These are phyloP conservation scores for Aspergillus wentii DNA, from an alignment of 495 filamentous ascomycete genomes.

Conservation along the genomic window DNA sequence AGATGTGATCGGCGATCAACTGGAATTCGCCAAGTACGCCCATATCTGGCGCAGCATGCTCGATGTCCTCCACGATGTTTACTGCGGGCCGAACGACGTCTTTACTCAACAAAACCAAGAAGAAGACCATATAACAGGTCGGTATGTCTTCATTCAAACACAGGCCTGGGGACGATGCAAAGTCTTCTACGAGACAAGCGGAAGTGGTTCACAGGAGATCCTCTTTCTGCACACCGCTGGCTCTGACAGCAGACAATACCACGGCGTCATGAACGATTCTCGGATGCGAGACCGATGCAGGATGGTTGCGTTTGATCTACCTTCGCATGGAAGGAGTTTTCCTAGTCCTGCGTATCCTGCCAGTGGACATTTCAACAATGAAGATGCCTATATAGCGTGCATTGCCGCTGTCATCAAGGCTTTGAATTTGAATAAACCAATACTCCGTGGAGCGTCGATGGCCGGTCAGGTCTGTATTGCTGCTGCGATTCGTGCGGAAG, in stretches of 20 bases:
- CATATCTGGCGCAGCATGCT: not conserved
- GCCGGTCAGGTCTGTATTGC: conserved; percentile 38
- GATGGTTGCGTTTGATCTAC: not conserved
- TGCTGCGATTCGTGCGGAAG: conserved; percentile 27
- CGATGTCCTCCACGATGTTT: not conserved
- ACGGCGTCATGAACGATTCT: not conserved
- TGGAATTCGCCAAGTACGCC: not conserved
- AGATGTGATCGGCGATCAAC: not conserved
- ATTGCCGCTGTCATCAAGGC: conserved; percentile 15
- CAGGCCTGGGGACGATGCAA: not conserved
- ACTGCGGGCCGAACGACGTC: not conserved
- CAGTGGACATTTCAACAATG: not conserved
- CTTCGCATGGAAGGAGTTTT: not conserved
- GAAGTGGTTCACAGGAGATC: not conserved
- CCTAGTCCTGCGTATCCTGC: not conserved
- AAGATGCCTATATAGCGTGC: not conserved
- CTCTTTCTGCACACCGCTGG: not conserved
- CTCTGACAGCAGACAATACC: not conserved
- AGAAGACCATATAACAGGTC: not conserved
- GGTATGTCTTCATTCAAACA: not conserved
- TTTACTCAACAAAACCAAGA: not conserved
- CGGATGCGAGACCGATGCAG: not conserved
- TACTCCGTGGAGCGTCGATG: conserved; percentile 38
- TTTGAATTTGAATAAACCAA: conserved; percentile 28
- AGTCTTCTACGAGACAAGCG: not conserved